Base-by-base conservation (phyloP, 805 yeast species). In the Lipomyces kockii region DNA sequence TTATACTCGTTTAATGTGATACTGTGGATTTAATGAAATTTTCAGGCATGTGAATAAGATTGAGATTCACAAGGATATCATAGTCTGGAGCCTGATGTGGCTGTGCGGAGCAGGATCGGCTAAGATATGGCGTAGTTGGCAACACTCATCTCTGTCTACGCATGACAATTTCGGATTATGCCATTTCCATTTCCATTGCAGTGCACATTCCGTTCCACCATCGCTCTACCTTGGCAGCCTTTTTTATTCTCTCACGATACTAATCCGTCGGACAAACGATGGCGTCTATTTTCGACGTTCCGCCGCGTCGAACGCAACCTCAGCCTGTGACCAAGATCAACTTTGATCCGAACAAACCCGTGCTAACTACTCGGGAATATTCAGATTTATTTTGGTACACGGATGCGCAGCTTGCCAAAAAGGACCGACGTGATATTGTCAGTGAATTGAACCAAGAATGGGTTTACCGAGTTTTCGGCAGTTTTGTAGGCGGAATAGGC, bases 341-440 rank as follows among this genome's bases (percentile, higher is more conserved):
- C 12, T 57, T 67, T 55, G 61, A 62, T 61, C 59, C 64, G 51
- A 34, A 53, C 43, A 60, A 60, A 34, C 43, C 52, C 22, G 17
- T 58, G 14, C 51, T 65, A 27, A 58, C 54, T 3, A 17, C 37
- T 17, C 54, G 55, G 25, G 62, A 60, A 53, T 69, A 67, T 51
- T 61, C 72, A n/a, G 66, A 63, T 46, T 20, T 63, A 43, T 69
- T 69, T 43, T 69, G 72, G 72, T 20, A 17, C 20, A 58, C 65
- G n/a, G 72, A 69, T 51, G 61, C 32, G n/a, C 43, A 59, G 37
- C 63, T 69, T 22, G 39, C 54, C 34, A 54, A 29, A 58, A 62
- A 60, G 17, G 72, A 69, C 22, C 58, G 71, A 32, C 49, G 59
- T 11, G 71, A 69, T 57, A 61, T 69, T 34, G 20, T 60, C 35